Base-by-base conservation (phyloP, 2,329 filamentous ascomycete species). In the Cladosporium sp. region DNA sequence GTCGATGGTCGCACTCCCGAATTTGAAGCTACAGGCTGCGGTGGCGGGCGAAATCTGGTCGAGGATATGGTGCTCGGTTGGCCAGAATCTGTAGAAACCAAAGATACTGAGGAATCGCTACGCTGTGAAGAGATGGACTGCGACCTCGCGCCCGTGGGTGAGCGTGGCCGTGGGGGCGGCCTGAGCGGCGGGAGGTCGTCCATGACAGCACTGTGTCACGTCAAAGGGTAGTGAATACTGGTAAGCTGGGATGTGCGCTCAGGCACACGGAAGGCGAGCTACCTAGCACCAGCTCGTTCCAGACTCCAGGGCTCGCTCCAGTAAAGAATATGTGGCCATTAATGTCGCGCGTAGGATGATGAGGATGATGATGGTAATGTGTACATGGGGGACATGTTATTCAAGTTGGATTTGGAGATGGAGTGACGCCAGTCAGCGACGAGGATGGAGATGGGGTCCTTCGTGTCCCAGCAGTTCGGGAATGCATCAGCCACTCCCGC, bases 61-160 rank as follows among this genome's bases (percentile, higher is more conserved):
- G 61, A 50, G 29, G 59, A 54, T 36, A 69, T 64, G 38, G 68
- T 70, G 39, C 61, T 58, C 39, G 62, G 61, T 47, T 71, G 69
- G 38, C 64, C 67, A 42, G 65, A 68, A 56, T 75, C 73, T 44
- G 66, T 69, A 50, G 65, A 68, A 7, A 61, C 58, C 36, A 56
- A 63, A 17, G 66, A 69, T 24, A 66, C 43, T 29, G 64, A 65
- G 3, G 65, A 66, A 34, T 64, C 62, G 39, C 65, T 67, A 7
- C 64, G 61, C 47, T 64, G 64, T 24, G 66, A 68, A 7, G 62
- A 52, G 15, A 63, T 61, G 9, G 65, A 66, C 29, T 64, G 61
- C 20, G 65, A 66, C 18, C 64, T 39, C 3, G 45, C 30, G 27
- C 60, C 63, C 19, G 59, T 58, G 20, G 64, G 64, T 17, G 62